Conservation (phyloP, 2,329 filamentous ascomycete genomes). For the Alternaria triticimaculans region DNA sequence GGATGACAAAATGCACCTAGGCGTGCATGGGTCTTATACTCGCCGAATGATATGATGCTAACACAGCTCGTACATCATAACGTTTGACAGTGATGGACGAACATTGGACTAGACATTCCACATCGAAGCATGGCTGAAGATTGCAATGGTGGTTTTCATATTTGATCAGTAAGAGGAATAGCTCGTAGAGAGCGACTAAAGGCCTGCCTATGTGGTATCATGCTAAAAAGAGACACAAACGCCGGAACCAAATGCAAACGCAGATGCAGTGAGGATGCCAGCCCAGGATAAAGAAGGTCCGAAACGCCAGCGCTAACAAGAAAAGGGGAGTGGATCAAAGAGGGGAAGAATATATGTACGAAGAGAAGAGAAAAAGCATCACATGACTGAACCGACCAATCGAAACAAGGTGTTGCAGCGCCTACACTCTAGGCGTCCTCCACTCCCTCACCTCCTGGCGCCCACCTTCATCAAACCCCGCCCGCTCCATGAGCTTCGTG, state of each 20-base stretch:
- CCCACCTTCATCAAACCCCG: slow-evolving; percentile 46
- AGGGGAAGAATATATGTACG: not conserved
- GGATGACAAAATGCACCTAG: not conserved
- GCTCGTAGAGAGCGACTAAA: not conserved
- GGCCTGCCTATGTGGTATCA: slow-evolving; percentile 20
- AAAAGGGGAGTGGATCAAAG: not conserved
- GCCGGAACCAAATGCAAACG: not conserved
- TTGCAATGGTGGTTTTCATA: not conserved
- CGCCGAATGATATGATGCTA: not conserved
- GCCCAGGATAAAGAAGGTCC: not conserved
- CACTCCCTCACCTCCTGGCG: slow-evolving; percentile 38
- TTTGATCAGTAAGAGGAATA: not conserved
- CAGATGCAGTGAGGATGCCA: not conserved
- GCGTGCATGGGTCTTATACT: not conserved
- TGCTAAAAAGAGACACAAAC: slow-evolving; percentile 4
- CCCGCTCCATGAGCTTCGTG: slow-evolving; percentile 52
- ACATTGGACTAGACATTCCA: not conserved
- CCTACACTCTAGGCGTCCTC: slow-evolving; percentile 18
- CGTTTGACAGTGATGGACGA: not conserved
- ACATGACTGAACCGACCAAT: not conserved
- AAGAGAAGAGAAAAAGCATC: not conserved
- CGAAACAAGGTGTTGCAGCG: not conserved
- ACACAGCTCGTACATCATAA: not conserved
- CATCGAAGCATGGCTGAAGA: not conserved
- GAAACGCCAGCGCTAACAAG: slow-evolving; percentile 16